Evolutionary conservation across 2,329 filamentous ascomycete genomes (phyloP), one percentile per base, ranked within the genome.

Genomic region (Hysterium pulicare): DNA sequence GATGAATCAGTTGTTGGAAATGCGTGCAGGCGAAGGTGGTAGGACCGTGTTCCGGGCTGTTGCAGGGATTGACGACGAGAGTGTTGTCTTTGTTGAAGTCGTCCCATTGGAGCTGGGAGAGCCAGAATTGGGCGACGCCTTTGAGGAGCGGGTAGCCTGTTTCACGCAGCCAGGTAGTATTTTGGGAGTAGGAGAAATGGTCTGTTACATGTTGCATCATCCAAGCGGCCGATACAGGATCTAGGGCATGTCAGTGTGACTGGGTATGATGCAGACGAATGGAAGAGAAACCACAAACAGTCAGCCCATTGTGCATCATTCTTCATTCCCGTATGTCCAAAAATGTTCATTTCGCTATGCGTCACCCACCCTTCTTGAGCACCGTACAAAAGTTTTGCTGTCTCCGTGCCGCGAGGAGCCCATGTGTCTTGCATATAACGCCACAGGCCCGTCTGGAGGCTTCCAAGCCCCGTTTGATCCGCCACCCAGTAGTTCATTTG

Each of bases 401-500:
- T 80, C 41, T 75, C 73, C 0, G 62, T 62, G 0, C 79, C 79
- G 0, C 76, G 67, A 0, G 77, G 75, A 0, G 72, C 70, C 75
- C 76, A 79, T 0, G 69, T 80, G 15, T 77, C 60, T 4, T 63
- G 48, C 61, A 82, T 79, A 42, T 76, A 79, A 6, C 73, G 61
- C 70, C 74, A 81, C 0, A 79, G 57, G 0, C 73, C 69, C 0
- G 59, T 55, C 35, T 76, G 69, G 1, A 76, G 66, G 2, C 61
- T 61, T 0, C 67, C 69, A 0, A 81, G 59, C 0, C 76, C 77
- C 0, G 75, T 78, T 40, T 77, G 70, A 24, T 79, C 76, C 2
- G 72, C 71, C 2, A 63, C 53, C 78, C 79, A 82, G 50, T 81
- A 72, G 45, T 81, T 82, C 79, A 81, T 82, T 48, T 82, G 76